These are phyloP conservation scores for Trypanosoma theileri DNA, from an alignment of 208 protist species.

Conservation along the genomic window DNA sequence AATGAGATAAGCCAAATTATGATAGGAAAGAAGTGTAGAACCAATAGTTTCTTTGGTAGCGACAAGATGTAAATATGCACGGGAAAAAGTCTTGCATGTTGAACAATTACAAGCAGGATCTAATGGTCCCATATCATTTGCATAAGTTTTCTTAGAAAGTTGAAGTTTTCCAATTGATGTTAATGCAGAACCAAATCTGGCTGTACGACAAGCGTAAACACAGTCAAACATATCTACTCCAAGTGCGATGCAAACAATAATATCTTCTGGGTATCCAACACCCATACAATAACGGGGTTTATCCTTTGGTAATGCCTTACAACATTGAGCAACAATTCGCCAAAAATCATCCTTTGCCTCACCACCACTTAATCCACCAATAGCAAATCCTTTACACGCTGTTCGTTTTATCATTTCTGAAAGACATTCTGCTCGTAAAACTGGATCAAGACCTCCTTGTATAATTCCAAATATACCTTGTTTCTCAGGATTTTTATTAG, in stretches of 20 bases:
- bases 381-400: slow-evolving; percentile 96
- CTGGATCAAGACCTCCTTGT: slow-evolving; percentile 94
- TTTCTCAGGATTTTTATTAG: slow-evolving; percentile 89
- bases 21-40: slow-evolving; percentile 95
- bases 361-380: slow-evolving; percentile 98
- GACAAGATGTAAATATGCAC: slow-evolving; percentile 93
- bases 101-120: slow-evolving; percentile 91
- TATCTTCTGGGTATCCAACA: slow-evolving; percentile 98
- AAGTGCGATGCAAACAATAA: slow-evolving; percentile 97
- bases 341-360: slow-evolving; percentile 98
- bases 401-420: slow-evolving; percentile 92
- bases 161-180: slow-evolving; percentile 85
- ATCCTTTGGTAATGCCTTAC: slow-evolving; percentile 82
- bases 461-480: slow-evolving; percentile 99
- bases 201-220: slow-evolving; percentile 98
- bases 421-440: slow-evolving; percentile 91
- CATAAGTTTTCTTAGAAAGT: slow-evolving; percentile 69
- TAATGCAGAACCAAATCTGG: slow-evolving; percentile 95
- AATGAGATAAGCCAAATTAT: slow-evolving; percentile 98
- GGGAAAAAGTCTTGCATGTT: slow-evolving; percentile 92
- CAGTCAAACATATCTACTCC: slow-evolving; percentile 99
- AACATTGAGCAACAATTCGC: slow-evolving; percentile 92
- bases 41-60: slow-evolving; percentile 84
- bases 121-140: slow-evolving; percentile 72
- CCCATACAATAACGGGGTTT: slow-evolving; percentile 99